Conservation (phyloP, 352 stramenopile species). For the Chrysophaeum taylorii region DNA sequence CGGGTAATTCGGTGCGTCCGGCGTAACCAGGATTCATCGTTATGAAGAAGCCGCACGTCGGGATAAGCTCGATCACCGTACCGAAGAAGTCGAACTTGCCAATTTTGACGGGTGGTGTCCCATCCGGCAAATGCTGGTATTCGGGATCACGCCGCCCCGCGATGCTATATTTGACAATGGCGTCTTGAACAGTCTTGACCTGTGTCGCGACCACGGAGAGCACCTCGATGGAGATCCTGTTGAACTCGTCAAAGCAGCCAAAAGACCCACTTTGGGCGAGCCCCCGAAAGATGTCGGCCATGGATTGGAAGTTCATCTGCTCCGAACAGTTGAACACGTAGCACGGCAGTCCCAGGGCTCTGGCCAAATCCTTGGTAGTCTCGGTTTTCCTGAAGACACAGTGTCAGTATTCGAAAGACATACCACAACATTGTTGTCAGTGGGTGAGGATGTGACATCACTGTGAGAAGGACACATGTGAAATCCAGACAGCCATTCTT, state of each 20-base stretch:
- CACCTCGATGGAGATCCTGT: conserved; percentile 85
- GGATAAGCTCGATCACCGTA: conserved; percentile 62
- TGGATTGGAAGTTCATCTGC: conserved; percentile 80
- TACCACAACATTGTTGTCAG: no score
- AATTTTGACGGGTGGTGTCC: conserved; percentile 33
- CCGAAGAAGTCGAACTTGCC: conserved; percentile 76
- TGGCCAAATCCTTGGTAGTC: conserved; percentile 81
- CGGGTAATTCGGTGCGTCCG: conserved; percentile 71
- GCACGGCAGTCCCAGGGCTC: conserved; percentile 72
- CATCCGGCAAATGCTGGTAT: conserved; percentile 26
- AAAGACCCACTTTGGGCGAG: conserved; percentile 74
- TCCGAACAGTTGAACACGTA: conserved; percentile 87
- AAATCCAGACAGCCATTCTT: no score
- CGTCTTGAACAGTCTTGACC: conserved; percentile 78
- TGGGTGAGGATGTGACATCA: no score
- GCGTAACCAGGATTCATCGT: conserved; percentile 86
- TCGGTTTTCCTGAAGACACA: no score
- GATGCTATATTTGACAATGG: conserved; percentile 31
- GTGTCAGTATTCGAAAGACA: no score
- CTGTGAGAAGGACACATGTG: no score
- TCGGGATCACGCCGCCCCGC: conserved; percentile 30
- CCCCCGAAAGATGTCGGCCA: conserved; percentile 76
- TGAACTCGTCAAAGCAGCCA: conserved; percentile 94
- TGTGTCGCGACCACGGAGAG: conserved; percentile 77
- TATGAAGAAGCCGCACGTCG: conserved; percentile 77